Evolutionary conservation across 1,284 basidiomycete genomes (phyloP), one percentile per base, ranked within the genome.

Genomic region (Papiliotrema terrestris): DNA sequence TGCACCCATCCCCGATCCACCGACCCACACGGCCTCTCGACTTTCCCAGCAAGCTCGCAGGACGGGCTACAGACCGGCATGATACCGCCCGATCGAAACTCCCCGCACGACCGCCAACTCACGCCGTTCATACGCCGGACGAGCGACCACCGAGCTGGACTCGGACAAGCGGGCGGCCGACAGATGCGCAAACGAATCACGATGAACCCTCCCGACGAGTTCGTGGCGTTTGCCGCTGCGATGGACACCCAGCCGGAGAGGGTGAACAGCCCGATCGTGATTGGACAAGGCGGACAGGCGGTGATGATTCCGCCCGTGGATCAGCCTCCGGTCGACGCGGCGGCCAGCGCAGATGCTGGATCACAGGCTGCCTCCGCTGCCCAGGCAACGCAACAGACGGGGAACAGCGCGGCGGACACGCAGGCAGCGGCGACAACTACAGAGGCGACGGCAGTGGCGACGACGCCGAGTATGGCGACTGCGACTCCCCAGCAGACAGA

Each of bases 121-220:
- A 32, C 11, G 29, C 29, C 29, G 11, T 32, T 32, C 29, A 11
- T 6, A 32, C 29, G 29, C 29, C n/a, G n/a, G n/a, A n/a, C n/a
- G n/a, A 32, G 29, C 29, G 29, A 32, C 11, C 29, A 32, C 29
- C 29, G 29, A 32, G 29, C 29, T 32, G 29, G 29, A 32, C 29
- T 32, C 29, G 29, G 29, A 11, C 6, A 11, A 5, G 29, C 29
- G n/a, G n/a, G n/a, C 29, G 29, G 11, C 29, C 29, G 29, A 11
- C 5, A 32, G 11, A 6, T 47, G 15, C 6, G 26, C 8, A 47
- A 49, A 17, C 51, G 66, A 26, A 66, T 68, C 45, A 58, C 62
- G 15, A 60, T 66, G 59, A 66, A 68, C 48, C 65, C 66, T 6
- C 66, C 66, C n/a, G 37, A 55, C 37, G 57, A 57, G 8, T 68